A percentile compares a stretch with the other conserved stretches of the same genome.
These are phyloP conservation scores for Endoconidiophora polonica DNA, from an alignment of 2,329 filamentous ascomycete species.

Conservation along the genomic window DNA sequence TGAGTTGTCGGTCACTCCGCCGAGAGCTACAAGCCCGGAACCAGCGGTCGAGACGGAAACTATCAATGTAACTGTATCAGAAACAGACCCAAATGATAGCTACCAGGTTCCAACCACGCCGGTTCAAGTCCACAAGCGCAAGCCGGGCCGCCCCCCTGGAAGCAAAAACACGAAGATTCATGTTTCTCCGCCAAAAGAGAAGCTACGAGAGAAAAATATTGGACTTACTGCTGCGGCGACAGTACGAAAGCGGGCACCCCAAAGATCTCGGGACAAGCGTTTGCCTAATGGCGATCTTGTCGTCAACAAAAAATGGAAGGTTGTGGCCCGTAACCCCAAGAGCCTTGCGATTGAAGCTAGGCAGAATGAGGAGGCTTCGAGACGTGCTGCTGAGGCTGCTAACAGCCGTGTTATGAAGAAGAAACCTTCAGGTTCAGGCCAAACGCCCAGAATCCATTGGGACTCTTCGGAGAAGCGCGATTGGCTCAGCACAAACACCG, in stretches of 20 bases:
- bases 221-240: constrained; percentile 8
- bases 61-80: neutral
- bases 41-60: neutral
- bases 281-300: constrained; percentile 9
- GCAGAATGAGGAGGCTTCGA: constrained; percentile 9
- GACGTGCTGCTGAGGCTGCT: constrained; percentile 7
- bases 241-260: constrained; percentile 10
- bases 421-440: neutral
- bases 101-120: constrained; percentile 16
- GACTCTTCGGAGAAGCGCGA: neutral
- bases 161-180: constrained; percentile 14
- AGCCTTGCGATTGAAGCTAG: constrained; percentile 9
- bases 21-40: neutral
- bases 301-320: constrained; percentile 13
- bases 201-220: constrained; percentile 7
- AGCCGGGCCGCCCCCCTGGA: constrained; percentile 6
- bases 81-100: constrained; percentile 1
- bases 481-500: neutral
- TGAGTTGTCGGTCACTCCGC: neutral
- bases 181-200: constrained; percentile 13
- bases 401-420: neutral
- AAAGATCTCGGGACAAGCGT: constrained; percentile 7
- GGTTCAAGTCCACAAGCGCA: constrained; percentile 7
- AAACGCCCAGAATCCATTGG: neutral
- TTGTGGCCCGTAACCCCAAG: constrained; percentile 10